A percentile compares a stretch with the other conserved stretches of the same genome.
These are phyloP conservation scores for Daedaleopsis sinensis DNA, from an alignment of 768 basidiomycete species.

Conservation along the genomic window DNA sequence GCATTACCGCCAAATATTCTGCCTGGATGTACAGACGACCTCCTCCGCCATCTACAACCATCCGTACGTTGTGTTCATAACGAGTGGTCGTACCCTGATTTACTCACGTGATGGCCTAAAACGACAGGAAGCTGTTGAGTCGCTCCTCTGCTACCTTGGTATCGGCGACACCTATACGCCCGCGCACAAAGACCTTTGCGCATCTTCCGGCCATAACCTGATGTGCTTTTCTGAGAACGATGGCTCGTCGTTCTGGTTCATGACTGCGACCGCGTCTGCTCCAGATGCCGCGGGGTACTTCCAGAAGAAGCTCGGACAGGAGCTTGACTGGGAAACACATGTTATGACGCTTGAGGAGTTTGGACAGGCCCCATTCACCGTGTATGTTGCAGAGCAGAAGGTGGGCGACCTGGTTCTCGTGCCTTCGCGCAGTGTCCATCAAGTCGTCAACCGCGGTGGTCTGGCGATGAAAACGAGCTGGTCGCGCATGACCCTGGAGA, in stretches of 20 bases:
- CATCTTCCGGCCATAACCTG: conserved; percentile 82
- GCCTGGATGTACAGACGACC: conserved; percentile 57
- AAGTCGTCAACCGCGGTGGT: conserved; percentile 81
- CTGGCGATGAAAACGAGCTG: conserved; percentile 84
- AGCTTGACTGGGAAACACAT: conserved; percentile 77
- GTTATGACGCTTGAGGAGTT: conserved; percentile 66
- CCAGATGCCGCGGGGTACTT: conserved; percentile 62
- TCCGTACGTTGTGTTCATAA: conserved; percentile 41
- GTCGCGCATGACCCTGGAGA: conserved; percentile 79
- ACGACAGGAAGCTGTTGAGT: conserved; percentile 62
- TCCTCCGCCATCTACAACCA: conserved; percentile 57
- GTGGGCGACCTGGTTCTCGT: conserved; percentile 81
- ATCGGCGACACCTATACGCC: conserved; percentile 84
- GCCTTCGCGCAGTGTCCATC: conserved; percentile 80
- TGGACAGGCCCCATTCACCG: conserved; percentile 61
- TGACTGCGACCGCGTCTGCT: conserved; percentile 68
- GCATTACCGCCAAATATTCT: conserved; percentile 56
- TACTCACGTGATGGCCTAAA: not conserved
- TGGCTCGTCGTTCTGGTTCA: conserved; percentile 85
- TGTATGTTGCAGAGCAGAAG: conserved; percentile 74
- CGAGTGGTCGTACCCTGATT: no score
- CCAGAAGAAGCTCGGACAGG: conserved; percentile 49
- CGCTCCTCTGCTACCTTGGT: conserved; percentile 85
- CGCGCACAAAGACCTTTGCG: conserved; percentile 84
- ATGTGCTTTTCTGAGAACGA: conserved; percentile 80